Evolutionary conservation across 176 grass and related monocot genomes (phyloP), one percentile per base, ranked within the genome.

Genomic region (Dendrocalamus sinicus): DNA sequence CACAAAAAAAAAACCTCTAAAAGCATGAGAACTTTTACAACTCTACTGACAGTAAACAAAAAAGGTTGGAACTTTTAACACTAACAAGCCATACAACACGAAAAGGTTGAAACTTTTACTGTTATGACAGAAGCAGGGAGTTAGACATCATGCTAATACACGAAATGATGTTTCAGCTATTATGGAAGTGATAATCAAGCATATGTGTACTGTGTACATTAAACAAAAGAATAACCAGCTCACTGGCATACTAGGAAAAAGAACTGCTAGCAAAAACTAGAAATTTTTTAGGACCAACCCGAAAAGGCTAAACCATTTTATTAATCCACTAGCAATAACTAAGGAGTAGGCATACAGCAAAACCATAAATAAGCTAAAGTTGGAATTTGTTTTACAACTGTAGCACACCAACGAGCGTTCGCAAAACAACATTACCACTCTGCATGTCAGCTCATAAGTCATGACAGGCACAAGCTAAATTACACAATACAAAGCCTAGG

Each of bases 351-450:
- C 14, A 28, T 17, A 76, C 23, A 43, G 5, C 28, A 32, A 60
- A 37, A 28, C 53, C 35, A 91, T 83, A 84, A 69, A 70, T 48
- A 60, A 44, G 62, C 85, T 46, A 54, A 87, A 80, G 19, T 16
- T 79, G 67, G 35, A 71, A 35, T 35, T 35, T 58, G 32, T 39
- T 67, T 35, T 22, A 16, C 40, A 61, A 12, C 85, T 91, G 73
- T 51, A 73, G 39, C 44, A 9, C 7, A 83, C n/a, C 47, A 84
- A 70, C 20, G 23, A 80, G 45, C 70, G 11, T 24, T 80, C 62
- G n/a, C 30, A 75, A 53, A 65, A 67, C 11, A 57, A 20, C 35
- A 63, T 9, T 46, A 75, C 14, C 35, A 39, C 7, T 60, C 45
- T 26, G 50, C 9, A 9, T 55, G 48, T 51, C 28, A 45, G 50